A percentile compares a stretch with the other conserved stretches of the same genome.
These are phyloP conservation scores for Penicillium sp. DNA, from an alignment of 2,329 filamentous ascomycete genomes.

Conservation along the genomic window DNA sequence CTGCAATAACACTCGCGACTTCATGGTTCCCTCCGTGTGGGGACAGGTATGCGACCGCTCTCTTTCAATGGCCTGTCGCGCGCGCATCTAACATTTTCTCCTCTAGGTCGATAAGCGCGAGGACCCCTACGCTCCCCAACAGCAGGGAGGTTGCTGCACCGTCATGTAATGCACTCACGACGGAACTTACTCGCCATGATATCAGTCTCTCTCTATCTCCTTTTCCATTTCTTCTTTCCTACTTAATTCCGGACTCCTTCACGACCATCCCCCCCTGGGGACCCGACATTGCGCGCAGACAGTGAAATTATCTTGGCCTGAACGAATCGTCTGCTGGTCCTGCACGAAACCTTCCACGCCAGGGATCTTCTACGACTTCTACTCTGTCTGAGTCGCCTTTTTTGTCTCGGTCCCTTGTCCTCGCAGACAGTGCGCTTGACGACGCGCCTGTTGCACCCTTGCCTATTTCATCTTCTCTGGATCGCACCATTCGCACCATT, in stretches of 20 bases:
- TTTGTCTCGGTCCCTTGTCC: not conserved
- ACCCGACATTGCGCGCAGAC: constrained; percentile 17
- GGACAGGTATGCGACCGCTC: constrained; percentile 60
- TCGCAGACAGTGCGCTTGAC: constrained; percentile 15
- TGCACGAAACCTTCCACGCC: constrained; percentile 21
- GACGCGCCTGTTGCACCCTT: constrained; percentile 18
- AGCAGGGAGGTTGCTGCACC: constrained; percentile 87
- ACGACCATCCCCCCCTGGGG: constrained; percentile 16
- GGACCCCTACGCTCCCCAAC: constrained; percentile 97
- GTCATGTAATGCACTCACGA: constrained; percentile 71
- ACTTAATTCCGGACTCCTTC: constrained; percentile 24
- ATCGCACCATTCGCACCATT: constrained; percentile 13
- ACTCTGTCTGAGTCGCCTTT: constrained; percentile 7
- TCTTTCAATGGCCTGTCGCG: constrained; percentile 6
- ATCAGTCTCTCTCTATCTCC: constrained; percentile 18
- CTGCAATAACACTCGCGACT: constrained; percentile 96
- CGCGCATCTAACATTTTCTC: constrained; percentile 15
- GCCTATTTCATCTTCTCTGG: constrained; percentile 9
- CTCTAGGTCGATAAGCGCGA: constrained; percentile 82
- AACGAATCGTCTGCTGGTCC: not conserved
- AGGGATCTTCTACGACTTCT: constrained; percentile 6
- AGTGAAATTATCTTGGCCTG: not conserved
- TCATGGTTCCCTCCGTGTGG: constrained; percentile 98
- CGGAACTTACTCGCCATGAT: constrained; percentile 25
- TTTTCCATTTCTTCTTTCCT: constrained; percentile 15